A percentile compares a stretch with the other conserved stretches of the same genome.
Conservation (phyloP, 2,329 filamentous ascomycete species). For the Fusarium metavorans region DNA sequence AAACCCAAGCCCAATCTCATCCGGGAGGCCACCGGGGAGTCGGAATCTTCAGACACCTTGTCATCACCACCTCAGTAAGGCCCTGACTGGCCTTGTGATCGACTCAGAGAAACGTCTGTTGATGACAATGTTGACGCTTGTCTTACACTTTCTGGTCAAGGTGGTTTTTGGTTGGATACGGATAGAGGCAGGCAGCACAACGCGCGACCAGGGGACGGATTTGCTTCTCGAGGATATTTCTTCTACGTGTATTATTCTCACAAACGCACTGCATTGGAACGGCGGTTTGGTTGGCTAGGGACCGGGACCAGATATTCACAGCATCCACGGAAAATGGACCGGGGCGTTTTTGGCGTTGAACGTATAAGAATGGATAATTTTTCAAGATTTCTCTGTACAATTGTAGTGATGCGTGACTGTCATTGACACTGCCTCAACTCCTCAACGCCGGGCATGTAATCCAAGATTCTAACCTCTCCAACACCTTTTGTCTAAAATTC, state of each 20-base stretch:
- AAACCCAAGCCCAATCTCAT: slow-evolving; percentile 60
- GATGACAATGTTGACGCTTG: slow-evolving; percentile 2
- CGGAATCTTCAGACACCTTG: slow-evolving; percentile 68
- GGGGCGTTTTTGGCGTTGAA: slow-evolving; percentile 45
- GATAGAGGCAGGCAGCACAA: slow-evolving; percentile 40
- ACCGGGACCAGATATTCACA: slow-evolving; percentile 43
- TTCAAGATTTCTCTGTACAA: slow-evolving; percentile 6
- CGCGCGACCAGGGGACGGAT: slow-evolving; percentile 25
- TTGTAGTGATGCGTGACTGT: not conserved
- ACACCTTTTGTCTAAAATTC: not conserved
- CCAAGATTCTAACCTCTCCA: slow-evolving; percentile 8
- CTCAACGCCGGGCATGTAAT: slow-evolving; percentile 34
- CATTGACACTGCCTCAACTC: slow-evolving; percentile 16
- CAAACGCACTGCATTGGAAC: slow-evolving; percentile 44
- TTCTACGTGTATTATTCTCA: slow-evolving; percentile 43
- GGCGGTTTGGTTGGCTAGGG: slow-evolving; percentile 42
- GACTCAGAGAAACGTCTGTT: not conserved
- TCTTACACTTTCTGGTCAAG: slow-evolving; percentile 7
- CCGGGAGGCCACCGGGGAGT: slow-evolving; percentile 62
- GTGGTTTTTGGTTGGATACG: slow-evolving; percentile 41
- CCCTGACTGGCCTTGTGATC: not conserved
- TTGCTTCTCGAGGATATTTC: slow-evolving; percentile 24
- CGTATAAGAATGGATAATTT: slow-evolving; percentile 42
- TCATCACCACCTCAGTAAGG: slow-evolving; percentile 62
- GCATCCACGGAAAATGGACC: slow-evolving; percentile 46